Evolutionary conservation across 345 rosid genomes (phyloP), one percentile per base, ranked within the genome.

Genomic region (Populus davidiana): DNA sequence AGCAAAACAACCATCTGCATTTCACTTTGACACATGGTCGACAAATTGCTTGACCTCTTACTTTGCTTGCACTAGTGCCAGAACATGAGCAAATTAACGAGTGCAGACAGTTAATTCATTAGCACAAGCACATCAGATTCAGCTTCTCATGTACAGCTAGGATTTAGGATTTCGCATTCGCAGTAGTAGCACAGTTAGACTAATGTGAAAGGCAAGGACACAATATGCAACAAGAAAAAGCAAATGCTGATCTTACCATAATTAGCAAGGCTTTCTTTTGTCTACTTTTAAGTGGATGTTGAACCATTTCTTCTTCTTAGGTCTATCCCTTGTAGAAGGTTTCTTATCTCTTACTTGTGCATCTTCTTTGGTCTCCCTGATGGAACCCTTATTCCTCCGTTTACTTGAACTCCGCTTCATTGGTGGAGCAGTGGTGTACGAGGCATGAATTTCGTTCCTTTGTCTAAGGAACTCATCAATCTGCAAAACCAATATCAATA

Each of bases 221-320:
- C 62, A 54, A 16, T 33, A 23, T 20, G 25, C 27, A 25, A 3
- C 11, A 5, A 50, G 31, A 56, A 44, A 29, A 20, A 20, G 18
- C 16, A 29, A 11, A 47, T 36, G 39, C n/a, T 33, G 31, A 68
- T 38, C 72, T 69, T 81, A 83, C 88, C 82, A 43, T 21, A 33
- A 31, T 85, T 86, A 93, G 86, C 99, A 93, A 79, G 94, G 89
- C 84, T 96, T 96, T 88, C 93, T 88, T 91, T 92, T 94, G 87
- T 91, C 93, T 71, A 90, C 91, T 85, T 94, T 94, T 83, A 90
- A 75, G 70, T 85, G 94, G 82, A 94, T 82, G 77, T 91, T 92
- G 84, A 82, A 94, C 99, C 98, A 96, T 86, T 77, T 93, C 89
- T 90, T 96, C 83, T 89, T 96, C 94, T 85, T 92, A 12, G 84